These are phyloP conservation scores for Wickerhamomyces subpelliculosus DNA, from an alignment of 805 yeast species.

Conservation along the genomic window DNA sequence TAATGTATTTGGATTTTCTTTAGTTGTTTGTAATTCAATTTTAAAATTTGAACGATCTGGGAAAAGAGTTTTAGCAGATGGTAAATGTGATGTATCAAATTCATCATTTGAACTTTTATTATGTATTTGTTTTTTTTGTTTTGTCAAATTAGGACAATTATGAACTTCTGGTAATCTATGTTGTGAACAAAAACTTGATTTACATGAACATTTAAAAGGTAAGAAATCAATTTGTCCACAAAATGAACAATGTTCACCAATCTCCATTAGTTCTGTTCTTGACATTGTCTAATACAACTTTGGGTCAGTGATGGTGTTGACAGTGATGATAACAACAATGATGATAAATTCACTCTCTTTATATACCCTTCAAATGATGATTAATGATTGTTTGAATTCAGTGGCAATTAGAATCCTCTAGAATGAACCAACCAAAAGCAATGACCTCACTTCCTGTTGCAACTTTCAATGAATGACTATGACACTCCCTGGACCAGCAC, in stretches of 20 bases:
- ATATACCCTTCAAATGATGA: too few relatives aligned
- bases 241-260: constrained; percentile 23
- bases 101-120: constrained; percentile 2
- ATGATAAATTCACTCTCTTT: background rate
- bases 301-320: too few relatives aligned
- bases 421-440: too few relatives aligned
- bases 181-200: constrained; percentile 13
- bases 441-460: too few relatives aligned
- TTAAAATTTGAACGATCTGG: constrained; percentile 18
- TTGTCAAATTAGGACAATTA: constrained; percentile 8
- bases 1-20: constrained; percentile 10
- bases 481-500: too few relatives aligned
- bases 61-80: constrained; percentile 16
- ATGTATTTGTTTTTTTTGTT: background rate
- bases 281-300: too few relatives aligned
- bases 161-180: constrained; percentile 21
- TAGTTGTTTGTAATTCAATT: constrained; percentile 14
- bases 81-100: constrained; percentile 16
- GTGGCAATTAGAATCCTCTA: too few relatives aligned
- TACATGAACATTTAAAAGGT: constrained; percentile 22
- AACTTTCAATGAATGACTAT: too few relatives aligned
- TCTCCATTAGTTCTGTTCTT: constrained; percentile 22
- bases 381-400: too few relatives aligned
- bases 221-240: constrained; percentile 24
- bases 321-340: background rate